These are phyloP conservation scores for Acidiella bohemica DNA, from an alignment of 495 filamentous ascomycete species.

Conservation along the genomic window DNA sequence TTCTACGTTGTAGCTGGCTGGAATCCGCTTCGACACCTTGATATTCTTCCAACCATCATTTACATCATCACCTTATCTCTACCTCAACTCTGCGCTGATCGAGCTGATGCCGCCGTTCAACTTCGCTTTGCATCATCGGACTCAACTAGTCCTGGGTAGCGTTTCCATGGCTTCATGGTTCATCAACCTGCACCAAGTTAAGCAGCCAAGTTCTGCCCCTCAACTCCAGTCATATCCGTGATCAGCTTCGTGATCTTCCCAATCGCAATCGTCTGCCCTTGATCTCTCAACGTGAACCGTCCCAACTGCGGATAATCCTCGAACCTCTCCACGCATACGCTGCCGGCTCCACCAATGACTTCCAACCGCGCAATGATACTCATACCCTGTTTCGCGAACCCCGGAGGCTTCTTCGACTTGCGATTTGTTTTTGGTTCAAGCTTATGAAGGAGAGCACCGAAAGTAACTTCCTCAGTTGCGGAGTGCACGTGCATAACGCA, in stretches of 20 bases:
- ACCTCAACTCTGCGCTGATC: too few relatives aligned
- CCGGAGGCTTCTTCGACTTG: slow-evolving; percentile 81
- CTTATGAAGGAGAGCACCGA: slow-evolving; percentile 77
- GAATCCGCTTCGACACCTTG: too few relatives aligned
- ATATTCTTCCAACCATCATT: too few relatives aligned
- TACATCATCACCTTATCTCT: too few relatives aligned
- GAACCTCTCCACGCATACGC: slow-evolving; percentile 83
- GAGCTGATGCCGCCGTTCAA: too few relatives aligned
- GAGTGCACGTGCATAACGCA: slow-evolving; percentile 83
- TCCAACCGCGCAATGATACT: slow-evolving; percentile 88
- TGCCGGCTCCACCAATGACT: slow-evolving; percentile 67
- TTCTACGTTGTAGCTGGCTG: too few relatives aligned
- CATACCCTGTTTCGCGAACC: slow-evolving; percentile 83
- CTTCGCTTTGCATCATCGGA: too few relatives aligned
- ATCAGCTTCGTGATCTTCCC: slow-evolving; percentile 29
- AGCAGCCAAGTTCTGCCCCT: slow-evolving; percentile 3
- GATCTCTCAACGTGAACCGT: slow-evolving; percentile 87
- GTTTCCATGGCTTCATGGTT: too few relatives aligned
- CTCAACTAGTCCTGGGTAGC: too few relatives aligned
- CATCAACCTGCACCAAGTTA: too few relatives aligned
- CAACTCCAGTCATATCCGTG: slow-evolving; percentile 9
- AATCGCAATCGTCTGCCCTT: slow-evolving; percentile 35
- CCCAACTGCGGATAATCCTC: slow-evolving; percentile 90
- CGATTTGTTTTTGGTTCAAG: slow-evolving; percentile 90
- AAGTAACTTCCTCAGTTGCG: slow-evolving; percentile 90